Evolutionary conservation across 352 stramenopile species (phyloP).

Genomic region (Globisporangium yorkense): DNA sequence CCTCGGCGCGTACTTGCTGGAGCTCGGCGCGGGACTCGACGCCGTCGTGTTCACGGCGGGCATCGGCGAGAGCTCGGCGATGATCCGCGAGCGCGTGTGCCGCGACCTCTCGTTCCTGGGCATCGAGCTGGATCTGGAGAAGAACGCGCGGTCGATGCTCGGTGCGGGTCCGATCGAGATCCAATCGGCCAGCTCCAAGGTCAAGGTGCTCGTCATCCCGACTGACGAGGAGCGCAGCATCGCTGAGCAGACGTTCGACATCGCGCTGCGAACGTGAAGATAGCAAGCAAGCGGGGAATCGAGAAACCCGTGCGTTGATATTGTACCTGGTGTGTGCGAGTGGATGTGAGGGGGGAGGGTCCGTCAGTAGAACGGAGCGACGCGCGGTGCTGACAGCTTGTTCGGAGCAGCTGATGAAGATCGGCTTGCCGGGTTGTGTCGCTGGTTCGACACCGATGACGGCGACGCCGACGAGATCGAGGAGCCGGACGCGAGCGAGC

Average conservation of each 20-base stretch:
- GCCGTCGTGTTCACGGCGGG: slow-evolving; percentile 88
- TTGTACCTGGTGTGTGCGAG: not conserved
- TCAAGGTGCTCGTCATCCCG: slow-evolving; percentile 79
- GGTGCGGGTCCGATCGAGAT: slow-evolving; percentile 57
- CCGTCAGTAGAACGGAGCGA: not conserved
- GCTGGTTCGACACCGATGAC: not conserved
- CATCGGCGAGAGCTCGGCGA: slow-evolving; percentile 82
- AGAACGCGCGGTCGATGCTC: slow-evolving; percentile 66
- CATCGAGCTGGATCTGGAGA: slow-evolving; percentile 62
- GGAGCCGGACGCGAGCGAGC: slow-evolving; percentile 5
- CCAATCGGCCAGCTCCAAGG: slow-evolving; percentile 35
- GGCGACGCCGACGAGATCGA: slow-evolving; percentile 2
- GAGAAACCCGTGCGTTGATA: not conserved
- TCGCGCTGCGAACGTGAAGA: slow-evolving; percentile 38
- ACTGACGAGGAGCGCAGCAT: slow-evolving; percentile 91
- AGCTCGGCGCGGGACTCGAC: slow-evolving; percentile 63
- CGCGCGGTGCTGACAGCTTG: not conserved
- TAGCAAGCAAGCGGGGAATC: not conserved
- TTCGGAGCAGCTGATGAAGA: not conserved
- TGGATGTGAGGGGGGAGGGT: not conserved
- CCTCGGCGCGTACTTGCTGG: slow-evolving; percentile 73
- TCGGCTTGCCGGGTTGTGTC: not conserved
- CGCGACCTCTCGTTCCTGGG: slow-evolving; percentile 55
- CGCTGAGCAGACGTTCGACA: slow-evolving; percentile 72
- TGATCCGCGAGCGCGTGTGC: slow-evolving; percentile 73